Conservation (phyloP, 1,284 basidiomycete genomes). For the Ceratobasidium sp. region DNA sequence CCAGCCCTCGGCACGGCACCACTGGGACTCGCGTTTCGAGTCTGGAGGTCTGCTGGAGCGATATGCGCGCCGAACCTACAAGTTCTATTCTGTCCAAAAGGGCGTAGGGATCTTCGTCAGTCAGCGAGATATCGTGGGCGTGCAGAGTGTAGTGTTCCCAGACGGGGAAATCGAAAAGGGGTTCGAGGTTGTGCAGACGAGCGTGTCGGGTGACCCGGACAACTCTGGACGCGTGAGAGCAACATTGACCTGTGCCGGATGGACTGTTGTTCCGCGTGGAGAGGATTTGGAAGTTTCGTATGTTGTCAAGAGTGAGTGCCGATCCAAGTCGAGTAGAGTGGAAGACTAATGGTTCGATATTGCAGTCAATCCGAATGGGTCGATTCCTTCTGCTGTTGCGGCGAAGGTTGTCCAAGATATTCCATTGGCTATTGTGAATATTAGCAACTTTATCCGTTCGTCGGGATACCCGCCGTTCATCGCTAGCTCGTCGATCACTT, state of each 20-base stretch:
- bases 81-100: slow-evolving; percentile 44
- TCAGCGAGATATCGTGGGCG: slow-evolving; percentile 43
- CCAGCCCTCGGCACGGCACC: slow-evolving; percentile 34
- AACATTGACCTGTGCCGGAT: slow-evolving; percentile 43
- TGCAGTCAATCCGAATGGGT: slow-evolving; percentile 44
- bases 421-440: slow-evolving; percentile 40
- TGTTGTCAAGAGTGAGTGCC: slow-evolving; percentile 44
- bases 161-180: neutral
- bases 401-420: slow-evolving; percentile 39
- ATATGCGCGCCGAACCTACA: slow-evolving; percentile 25
- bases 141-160: slow-evolving; percentile 28
- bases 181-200: slow-evolving; percentile 42
- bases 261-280: slow-evolving; percentile 40
- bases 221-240: slow-evolving; percentile 41
- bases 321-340: neutral
- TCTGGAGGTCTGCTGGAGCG: slow-evolving; percentile 39
- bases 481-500: slow-evolving; percentile 1
- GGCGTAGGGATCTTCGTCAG: slow-evolving; percentile 41
- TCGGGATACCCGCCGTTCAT: slow-evolving; percentile 41
- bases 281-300: slow-evolving; percentile 42
- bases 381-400: slow-evolving; percentile 39
- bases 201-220: slow-evolving; percentile 41
- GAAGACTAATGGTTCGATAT: neutral
- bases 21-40: slow-evolving; percentile 41
- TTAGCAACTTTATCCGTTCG: slow-evolving; percentile 36